phyloP scores from a whole-genome alignment of 352 stramenopile genomes.

The Phytophthora megakarya region DNA sequence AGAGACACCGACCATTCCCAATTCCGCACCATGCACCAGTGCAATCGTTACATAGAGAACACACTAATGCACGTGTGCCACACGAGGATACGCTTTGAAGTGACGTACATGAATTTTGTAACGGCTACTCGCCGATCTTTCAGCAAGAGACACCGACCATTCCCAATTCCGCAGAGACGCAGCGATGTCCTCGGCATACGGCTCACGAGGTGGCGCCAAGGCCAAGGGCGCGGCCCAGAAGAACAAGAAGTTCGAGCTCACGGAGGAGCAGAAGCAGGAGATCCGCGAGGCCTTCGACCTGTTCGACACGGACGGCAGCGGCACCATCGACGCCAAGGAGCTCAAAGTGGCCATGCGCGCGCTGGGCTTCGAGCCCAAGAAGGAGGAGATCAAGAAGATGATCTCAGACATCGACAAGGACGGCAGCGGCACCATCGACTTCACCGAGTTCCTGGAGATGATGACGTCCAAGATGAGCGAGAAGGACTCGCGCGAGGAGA shows the following conservation, averaged over 20 bases:
- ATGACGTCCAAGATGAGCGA: slow-evolving; percentile 98
- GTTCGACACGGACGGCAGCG: slow-evolving; percentile 96
- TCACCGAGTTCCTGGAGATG: slow-evolving; percentile 98
- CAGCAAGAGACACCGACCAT: slow-evolving; percentile 16
- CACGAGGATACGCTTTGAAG: no score
- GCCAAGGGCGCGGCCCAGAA: slow-evolving; percentile 72
- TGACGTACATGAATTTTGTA: no score
- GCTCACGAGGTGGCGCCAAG: slow-evolving; percentile 62
- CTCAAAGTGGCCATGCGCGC: slow-evolving; percentile 96
- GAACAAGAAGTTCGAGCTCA: slow-evolving; percentile 89
- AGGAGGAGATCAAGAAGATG: slow-evolving; percentile 98
- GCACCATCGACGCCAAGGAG: slow-evolving; percentile 95
- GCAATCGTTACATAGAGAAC: no score
- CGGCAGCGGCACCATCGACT: slow-evolving; percentile 94
- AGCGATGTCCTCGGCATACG: slow-evolving; percentile 77
- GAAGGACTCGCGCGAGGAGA: slow-evolving; percentile 96
- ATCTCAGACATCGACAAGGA: slow-evolving; percentile 97
- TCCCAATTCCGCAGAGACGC: background rate
- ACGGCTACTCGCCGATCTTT: slow-evolving; percentile 39
- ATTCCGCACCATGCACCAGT: no score
- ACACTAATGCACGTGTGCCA: no score
- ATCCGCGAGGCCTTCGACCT: slow-evolving; percentile 96
- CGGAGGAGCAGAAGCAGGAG: slow-evolving; percentile 95
- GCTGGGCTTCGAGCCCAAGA: slow-evolving; percentile 97
- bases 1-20: slow-evolving; percentile 13